These are phyloP conservation scores for Phytophthora sansomeana DNA, from an alignment of 352 stramenopile species.

Conservation along the genomic window DNA sequence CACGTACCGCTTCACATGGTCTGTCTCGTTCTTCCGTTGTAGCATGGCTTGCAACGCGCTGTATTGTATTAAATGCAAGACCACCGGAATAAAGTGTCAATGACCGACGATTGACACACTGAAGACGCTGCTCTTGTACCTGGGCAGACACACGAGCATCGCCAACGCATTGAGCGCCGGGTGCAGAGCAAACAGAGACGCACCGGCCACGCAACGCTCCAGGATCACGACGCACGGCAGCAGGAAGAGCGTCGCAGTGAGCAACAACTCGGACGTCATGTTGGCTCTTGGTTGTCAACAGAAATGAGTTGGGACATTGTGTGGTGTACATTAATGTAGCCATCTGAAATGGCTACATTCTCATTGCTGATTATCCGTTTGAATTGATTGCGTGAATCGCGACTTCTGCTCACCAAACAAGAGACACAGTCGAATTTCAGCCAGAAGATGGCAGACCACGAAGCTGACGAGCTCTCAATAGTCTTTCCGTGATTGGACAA, in stretches of 20 bases:
- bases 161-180: constrained; percentile 60
- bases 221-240: constrained; percentile 54
- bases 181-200: constrained; percentile 64
- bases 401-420: background rate
- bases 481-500: too few species aligned
- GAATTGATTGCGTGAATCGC: too few species aligned
- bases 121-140: constrained; percentile 28
- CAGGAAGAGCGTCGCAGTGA: constrained; percentile 59
- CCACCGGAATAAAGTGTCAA: constrained; percentile 14
- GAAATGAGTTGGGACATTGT: constrained; percentile 13
- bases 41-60: constrained; percentile 69
- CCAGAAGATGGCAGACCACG: too few species aligned
- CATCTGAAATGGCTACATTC: background rate
- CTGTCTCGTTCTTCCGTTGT: constrained; percentile 50
- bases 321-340: constrained; percentile 6
- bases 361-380: too few species aligned
- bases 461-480: too few species aligned
- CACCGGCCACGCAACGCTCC: constrained; percentile 51
- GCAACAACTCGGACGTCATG: constrained; percentile 28
- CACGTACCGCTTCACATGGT: constrained; percentile 49
- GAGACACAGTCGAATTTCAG: too few species aligned
- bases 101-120: background rate
- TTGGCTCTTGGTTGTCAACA: background rate
- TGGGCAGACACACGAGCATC: constrained; percentile 60
- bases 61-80: background rate